A percentile compares a stretch with the other conserved stretches of the same genome.
phyloP scores from a whole-genome alignment of 2,329 filamentous ascomycete genomes.

The Xylaria sp. region DNA sequence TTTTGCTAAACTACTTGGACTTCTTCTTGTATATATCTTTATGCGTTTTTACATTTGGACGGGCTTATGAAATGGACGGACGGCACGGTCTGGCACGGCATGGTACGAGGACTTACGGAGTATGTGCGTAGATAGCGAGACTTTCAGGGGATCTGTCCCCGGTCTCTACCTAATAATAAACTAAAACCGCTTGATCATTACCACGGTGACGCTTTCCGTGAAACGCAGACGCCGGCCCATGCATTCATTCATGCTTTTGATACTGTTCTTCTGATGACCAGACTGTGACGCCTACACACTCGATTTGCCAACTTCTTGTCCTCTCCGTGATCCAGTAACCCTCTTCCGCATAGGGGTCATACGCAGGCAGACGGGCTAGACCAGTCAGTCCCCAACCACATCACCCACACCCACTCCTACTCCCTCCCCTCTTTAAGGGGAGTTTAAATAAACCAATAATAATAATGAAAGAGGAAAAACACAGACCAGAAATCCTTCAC shows the following conservation, averaged over 20 bases:
- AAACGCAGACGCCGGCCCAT: background rate
- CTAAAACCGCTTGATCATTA: background rate
- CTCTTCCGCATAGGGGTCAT: background rate
- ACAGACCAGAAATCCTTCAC: constrained; percentile 24
- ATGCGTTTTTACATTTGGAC: too few relatives aligned
- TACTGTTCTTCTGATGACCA: background rate
- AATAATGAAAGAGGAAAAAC: background rate
- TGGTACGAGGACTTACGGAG: too few relatives aligned
- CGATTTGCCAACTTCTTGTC: background rate
- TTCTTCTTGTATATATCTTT: too few relatives aligned
- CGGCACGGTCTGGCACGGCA: too few relatives aligned
- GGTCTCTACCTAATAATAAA: too few relatives aligned
- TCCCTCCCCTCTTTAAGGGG: background rate
- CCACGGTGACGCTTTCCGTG: background rate
- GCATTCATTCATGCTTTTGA: background rate
- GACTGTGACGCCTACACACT: background rate
- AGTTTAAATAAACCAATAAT: too few relatives aligned
- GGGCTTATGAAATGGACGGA: too few relatives aligned
- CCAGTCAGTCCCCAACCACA: too few relatives aligned
- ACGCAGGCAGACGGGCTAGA: too few relatives aligned
- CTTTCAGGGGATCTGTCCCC: too few relatives aligned
- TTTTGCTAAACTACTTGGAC: too few relatives aligned
- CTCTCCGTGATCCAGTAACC: background rate
- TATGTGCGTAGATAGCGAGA: too few relatives aligned
- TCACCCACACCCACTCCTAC: background rate